Percentiles rank a stretch among this genome's conserved stretches.
Evolutionary conservation across 2,329 filamentous ascomycete species (phyloP).

Genomic region (Phialemoniopsis sp.): DNA sequence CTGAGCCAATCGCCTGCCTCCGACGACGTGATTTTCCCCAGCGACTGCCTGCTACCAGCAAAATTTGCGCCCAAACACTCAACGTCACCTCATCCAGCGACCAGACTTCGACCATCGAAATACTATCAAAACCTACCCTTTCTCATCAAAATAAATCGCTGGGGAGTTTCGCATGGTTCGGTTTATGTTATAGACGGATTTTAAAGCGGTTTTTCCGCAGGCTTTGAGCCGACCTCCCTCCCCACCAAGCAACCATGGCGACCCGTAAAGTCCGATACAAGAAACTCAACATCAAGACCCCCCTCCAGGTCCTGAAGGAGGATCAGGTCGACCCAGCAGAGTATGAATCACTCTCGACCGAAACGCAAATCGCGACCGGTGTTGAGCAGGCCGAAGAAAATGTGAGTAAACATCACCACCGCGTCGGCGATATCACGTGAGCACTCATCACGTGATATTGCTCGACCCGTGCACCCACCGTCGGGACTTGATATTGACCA

Average conservation of each 20-base stretch:
- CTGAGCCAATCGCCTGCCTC: constrained; percentile 2
- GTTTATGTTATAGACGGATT: constrained; percentile 62
- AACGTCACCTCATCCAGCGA: constrained; percentile 51
- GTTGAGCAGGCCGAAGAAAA: constrained; percentile 97
- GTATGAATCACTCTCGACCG: constrained; percentile 81
- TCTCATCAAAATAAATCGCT: constrained; percentile 52
- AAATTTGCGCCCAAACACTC: constrained; percentile 54
- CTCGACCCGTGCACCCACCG: constrained; percentile 20
- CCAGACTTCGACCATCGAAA: constrained; percentile 50
- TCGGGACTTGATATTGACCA: constrained; percentile 20
- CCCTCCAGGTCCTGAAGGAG: constrained; percentile 82
- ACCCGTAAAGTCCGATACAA: constrained; percentile 73
- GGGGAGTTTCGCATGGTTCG: constrained; percentile 47
- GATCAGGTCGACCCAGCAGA: constrained; percentile 82
- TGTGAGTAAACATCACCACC: constrained; percentile 56
- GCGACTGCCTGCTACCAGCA: constrained; percentile 22
- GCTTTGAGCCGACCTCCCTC: constrained; percentile 27
- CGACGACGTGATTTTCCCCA: constrained; percentile 12
- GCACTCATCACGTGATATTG: constrained; percentile 40
- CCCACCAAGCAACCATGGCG: constrained; percentile 47
- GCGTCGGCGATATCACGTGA: constrained; percentile 12
- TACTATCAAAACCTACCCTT: constrained; percentile 40
- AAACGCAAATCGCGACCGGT: constrained; percentile 87
- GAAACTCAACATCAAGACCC: constrained; percentile 90
- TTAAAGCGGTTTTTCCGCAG: constrained; percentile 57